phyloP scores from a whole-genome alignment of 306 rosid genomes.

The Corylus heterophylla region DNA sequence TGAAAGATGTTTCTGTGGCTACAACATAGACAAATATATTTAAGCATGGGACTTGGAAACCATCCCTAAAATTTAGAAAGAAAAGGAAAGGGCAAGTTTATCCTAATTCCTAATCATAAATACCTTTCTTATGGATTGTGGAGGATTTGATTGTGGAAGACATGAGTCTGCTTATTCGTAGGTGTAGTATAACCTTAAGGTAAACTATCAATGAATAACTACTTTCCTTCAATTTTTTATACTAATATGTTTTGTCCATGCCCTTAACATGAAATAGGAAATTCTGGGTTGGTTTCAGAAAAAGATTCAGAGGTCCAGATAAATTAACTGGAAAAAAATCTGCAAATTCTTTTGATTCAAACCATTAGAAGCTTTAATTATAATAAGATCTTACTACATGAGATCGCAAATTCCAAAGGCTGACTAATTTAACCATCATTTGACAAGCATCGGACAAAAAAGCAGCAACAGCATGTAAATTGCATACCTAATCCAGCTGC shows the following conservation, averaged over 20 bases:
- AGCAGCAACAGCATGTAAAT: conserved; percentile 10
- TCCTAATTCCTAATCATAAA: background rate
- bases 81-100: too few relatives aligned
- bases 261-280: background rate
- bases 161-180: background rate
- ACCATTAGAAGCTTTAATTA: background rate
- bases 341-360: background rate
- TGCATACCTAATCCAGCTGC: conserved; percentile 94
- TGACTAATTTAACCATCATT: background rate
- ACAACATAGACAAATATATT: background rate
- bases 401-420: background rate
- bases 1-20: background rate
- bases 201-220: background rate
- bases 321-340: background rate
- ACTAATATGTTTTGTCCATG: background rate
- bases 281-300: background rate
- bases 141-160: background rate
- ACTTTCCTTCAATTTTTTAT: background rate
- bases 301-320: background rate
- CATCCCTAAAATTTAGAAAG: background rate
- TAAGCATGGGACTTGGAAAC: background rate
- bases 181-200: background rate
- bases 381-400: background rate
- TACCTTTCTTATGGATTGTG: background rate
- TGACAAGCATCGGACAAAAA: background rate